Evolutionary conservation across 768 basidiomycete genomes (phyloP).

Genomic region (Suillus spraguei): DNA sequence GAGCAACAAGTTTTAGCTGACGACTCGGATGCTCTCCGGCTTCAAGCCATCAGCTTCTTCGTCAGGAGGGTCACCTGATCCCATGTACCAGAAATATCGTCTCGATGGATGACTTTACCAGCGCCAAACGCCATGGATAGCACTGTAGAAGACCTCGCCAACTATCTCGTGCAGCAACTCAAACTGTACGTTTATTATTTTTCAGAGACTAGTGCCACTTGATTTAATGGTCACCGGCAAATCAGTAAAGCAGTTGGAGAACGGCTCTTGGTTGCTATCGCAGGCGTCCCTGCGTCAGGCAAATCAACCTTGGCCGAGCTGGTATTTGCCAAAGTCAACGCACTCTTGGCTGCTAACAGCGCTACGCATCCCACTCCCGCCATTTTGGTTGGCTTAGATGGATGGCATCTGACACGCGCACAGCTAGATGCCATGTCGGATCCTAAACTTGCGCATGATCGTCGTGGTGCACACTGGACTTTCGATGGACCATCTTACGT

Average conservation of each 20-base stretch:
- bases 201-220: slow-evolving; percentile 24
- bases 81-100: neutral
- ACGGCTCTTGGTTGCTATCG: slow-evolving; percentile 71
- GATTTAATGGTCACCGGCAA: neutral
- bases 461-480: slow-evolving; percentile 90
- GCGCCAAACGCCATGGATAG: slow-evolving; percentile 39
- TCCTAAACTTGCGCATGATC: slow-evolving; percentile 72
- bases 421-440: slow-evolving; percentile 79
- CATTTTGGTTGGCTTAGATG: slow-evolving; percentile 81
- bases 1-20: too few species aligned
- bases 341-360: slow-evolving; percentile 29
- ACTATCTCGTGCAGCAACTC: slow-evolving; percentile 39
- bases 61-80: too few species aligned
- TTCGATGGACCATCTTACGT: slow-evolving; percentile 80
- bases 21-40: too few species aligned
- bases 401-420: slow-evolving; percentile 87
- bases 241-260: slow-evolving; percentile 2
- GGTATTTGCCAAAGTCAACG: slow-evolving; percentile 57
- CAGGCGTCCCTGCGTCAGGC: slow-evolving; percentile 84
- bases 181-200: slow-evolving; percentile 36
- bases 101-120: neutral
- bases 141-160: slow-evolving; percentile 41
- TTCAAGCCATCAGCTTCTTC: too few species aligned
- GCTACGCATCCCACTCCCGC: slow-evolving; percentile 34
- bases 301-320: slow-evolving; percentile 77